Percentiles rank a stretch among this genome's conserved stretches.
These are phyloP conservation scores for Candida bentonensis DNA, from an alignment of 805 yeast species.

Conservation along the genomic window DNA sequence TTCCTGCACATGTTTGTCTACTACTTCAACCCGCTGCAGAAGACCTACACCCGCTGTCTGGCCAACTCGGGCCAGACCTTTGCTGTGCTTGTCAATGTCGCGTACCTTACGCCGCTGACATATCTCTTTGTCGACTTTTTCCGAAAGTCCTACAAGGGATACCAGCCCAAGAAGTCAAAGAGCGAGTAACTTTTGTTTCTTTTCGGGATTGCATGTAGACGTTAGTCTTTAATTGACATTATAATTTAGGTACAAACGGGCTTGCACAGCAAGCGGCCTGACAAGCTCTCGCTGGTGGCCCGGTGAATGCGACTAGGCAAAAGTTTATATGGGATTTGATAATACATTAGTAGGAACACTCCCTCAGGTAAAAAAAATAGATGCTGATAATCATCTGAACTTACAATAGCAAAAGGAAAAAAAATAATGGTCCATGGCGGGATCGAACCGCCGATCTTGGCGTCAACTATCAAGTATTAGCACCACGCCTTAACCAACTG, in stretches of 20 bases:
- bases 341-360: too few relatives aligned
- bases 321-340: too few relatives aligned
- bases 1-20: conserved; percentile 46
- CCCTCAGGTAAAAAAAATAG: too few relatives aligned
- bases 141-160: background rate
- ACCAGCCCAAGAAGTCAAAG: too few relatives aligned
- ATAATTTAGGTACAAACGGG: too few relatives aligned
- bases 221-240: too few relatives aligned
- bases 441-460: conserved; percentile 37
- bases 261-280: too few relatives aligned
- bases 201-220: too few relatives aligned
- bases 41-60: conserved; percentile 35
- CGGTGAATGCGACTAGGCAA: too few relatives aligned
- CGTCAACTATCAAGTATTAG: conserved; percentile 27
- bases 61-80: conserved; percentile 45
- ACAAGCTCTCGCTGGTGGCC: too few relatives aligned
- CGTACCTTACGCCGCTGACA: conserved; percentile 55
- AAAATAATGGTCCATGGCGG: conserved; percentile 21
- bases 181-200: too few relatives aligned
- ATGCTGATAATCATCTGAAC: too few relatives aligned
- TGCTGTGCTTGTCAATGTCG: conserved; percentile 47
- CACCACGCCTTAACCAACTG: conserved; percentile 49
- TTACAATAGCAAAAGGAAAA: conserved; percentile 1
- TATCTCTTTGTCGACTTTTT: conserved; percentile 48
- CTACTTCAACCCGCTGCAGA: conserved; percentile 36